phyloP scores from a whole-genome alignment of 495 filamentous ascomycete genomes.

The Collariella sp. region DNA sequence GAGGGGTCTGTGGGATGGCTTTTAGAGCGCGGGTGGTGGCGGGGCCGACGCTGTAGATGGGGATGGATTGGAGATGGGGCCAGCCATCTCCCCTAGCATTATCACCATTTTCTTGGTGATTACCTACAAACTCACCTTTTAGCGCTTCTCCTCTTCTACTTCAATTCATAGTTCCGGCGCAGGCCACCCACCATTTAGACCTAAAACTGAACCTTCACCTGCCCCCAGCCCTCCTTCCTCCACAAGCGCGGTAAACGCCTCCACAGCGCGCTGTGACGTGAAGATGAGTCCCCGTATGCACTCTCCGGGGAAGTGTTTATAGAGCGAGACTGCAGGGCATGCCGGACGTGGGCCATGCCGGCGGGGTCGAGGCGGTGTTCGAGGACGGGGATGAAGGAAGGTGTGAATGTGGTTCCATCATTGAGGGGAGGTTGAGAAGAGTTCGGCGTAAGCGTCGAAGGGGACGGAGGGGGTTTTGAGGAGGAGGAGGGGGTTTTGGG shows the following conservation, averaged over 20 bases:
- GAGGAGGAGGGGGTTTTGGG: conserved; percentile 60
- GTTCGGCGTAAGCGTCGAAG: conserved; percentile 68
- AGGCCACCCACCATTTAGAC: too few relatives aligned
- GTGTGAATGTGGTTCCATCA: conserved; percentile 42
- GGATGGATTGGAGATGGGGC: conserved; percentile 45
- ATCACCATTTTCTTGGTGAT: too few relatives aligned
- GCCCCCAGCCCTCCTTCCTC: too few relatives aligned
- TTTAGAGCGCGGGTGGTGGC: conserved; percentile 70
- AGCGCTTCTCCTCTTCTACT: too few relatives aligned
- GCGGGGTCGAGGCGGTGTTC: conserved; percentile 52
- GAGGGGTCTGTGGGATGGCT: conserved; percentile 42
- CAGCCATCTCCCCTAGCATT: too few relatives aligned
- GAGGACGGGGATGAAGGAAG: conserved; percentile 76
- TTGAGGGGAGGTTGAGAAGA: conserved; percentile 45
- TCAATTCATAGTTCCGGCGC: too few relatives aligned
- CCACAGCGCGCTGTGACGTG: conserved; percentile 89
- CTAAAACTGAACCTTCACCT: too few relatives aligned
- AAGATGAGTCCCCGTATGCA: conserved; percentile 82
- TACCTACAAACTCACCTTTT: conserved; percentile 24
- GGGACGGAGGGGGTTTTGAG: conserved; percentile 81
- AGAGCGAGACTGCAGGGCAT: conserved; percentile 25
- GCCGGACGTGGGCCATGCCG: conserved; percentile 33
- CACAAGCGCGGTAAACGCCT: conserved; percentile 69
- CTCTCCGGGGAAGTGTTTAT: conserved; percentile 26
- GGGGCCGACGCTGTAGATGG: conserved; percentile 85